phyloP scores from a whole-genome alignment of 139 green algal species.

The Picochlorum sp. region DNA sequence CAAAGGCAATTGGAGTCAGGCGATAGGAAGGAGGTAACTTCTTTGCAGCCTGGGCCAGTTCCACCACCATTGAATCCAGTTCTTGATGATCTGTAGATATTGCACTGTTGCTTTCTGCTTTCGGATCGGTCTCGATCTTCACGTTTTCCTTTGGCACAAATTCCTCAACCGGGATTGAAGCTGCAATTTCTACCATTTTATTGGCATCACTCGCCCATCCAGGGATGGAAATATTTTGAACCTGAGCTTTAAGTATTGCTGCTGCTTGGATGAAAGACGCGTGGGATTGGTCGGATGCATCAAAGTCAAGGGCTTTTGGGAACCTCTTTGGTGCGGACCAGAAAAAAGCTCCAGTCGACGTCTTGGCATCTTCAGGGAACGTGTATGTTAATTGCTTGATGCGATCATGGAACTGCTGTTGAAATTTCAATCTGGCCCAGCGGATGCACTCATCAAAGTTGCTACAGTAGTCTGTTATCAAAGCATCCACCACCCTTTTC shows the following conservation, averaged over 20 bases:
- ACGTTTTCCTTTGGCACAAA: constrained; percentile 84
- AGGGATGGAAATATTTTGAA: constrained; percentile 71
- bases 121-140: constrained; percentile 97
- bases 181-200: constrained; percentile 38
- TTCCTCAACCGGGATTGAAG: constrained; percentile 49
- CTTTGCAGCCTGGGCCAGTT: constrained; percentile 35
- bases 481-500: constrained; percentile 73
- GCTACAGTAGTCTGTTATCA: constrained; percentile 48
- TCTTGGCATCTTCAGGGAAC: constrained; percentile 91
- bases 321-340: constrained; percentile 98
- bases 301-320: constrained; percentile 73
- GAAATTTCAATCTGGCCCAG: constrained; percentile 73
- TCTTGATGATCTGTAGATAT: constrained; percentile 24
- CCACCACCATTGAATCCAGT: constrained; percentile 56
- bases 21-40: constrained; percentile 47
- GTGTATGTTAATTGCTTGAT: constrained; percentile 91
- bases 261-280: constrained; percentile 66
- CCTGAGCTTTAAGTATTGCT: constrained; percentile 82
- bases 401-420: constrained; percentile 78
- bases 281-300: constrained; percentile 60
- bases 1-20: constrained; percentile 70
- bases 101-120: constrained; percentile 38
- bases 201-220: constrained; percentile 49
- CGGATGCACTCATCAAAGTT: constrained; percentile 82
- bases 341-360: constrained; percentile 82